Evolutionary conservation across 1,139 yeast genomes (phyloP), one percentile per base, ranked within the genome.

Genomic region (Saccharomyces pastorianus): DNA sequence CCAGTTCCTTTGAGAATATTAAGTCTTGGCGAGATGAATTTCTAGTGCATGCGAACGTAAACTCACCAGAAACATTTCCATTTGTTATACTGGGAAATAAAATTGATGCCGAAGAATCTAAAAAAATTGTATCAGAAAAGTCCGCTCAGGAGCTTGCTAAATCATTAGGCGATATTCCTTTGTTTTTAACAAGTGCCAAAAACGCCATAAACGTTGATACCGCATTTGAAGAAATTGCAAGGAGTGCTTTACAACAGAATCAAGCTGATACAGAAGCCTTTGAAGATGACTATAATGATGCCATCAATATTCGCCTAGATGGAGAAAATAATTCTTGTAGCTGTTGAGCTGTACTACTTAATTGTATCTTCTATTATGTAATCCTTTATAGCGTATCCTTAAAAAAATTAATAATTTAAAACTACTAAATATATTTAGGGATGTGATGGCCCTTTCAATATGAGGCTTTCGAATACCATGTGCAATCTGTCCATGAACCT

Each of bases 11-110:
- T 71, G 96, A 91, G 68, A 86, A 88, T 64, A 79, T 93, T 60
- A 84, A 88, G 52, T 81, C 88, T 53, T 93, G 99, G 99, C 83
- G 91, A 67, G 98, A 93, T 72, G 98, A 93, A 72, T 93, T 93
- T 68, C 76, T 93, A 60, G 83, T 93, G 54, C 98, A 93, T 71
- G 95, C 96, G 49, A 90, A 89, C 67, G 95, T 95, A 34, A 79
- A 85, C 51, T 95, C 93, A 64, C 98, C 98, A 1, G 96, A 88
- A 60, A 88, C 86, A 64, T 93, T 93, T 77, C 98, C 98, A 2
- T 93, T 93, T 72, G 95, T 91, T 55, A 88, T 91, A 53, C 79
- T 93, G 65, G 99, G 98, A 52, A 93, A 93, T 73, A 93, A 93
- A 75, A 84, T 93, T 56, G 99, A 93, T 70, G 89, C 89, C 46